phyloP scores from a whole-genome alignment of 177 flowering plant genomes.

The Tripterygium wilfordii region DNA sequence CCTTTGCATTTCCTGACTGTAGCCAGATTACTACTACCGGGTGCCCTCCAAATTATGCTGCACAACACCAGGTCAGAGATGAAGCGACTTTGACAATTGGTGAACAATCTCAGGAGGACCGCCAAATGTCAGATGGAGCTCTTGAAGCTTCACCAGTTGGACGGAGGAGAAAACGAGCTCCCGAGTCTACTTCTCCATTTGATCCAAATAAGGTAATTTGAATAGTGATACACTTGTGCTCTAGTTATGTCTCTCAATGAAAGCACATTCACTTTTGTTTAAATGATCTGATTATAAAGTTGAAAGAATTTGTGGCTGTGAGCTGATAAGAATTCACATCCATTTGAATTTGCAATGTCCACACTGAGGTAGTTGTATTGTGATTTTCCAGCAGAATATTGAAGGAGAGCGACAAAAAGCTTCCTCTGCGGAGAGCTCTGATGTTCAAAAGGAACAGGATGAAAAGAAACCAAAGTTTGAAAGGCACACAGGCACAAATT shows the following conservation, averaged over 20 bases:
- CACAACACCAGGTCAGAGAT: constrained; percentile 21
- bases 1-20: constrained; percentile 38
- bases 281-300: constrained; percentile 2
- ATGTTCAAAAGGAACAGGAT: constrained; percentile 38
- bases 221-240: neutral
- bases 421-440: constrained; percentile 32
- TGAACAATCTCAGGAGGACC: constrained; percentile 28
- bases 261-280: no score
- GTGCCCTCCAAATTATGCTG: constrained; percentile 24
- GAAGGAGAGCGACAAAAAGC: constrained; percentile 41
- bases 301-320: constrained; percentile 9
- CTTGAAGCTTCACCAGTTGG: constrained; percentile 35
- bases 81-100: constrained; percentile 21
- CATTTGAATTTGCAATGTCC: no score
- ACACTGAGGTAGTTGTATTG: no score
- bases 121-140: constrained; percentile 28
- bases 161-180: constrained; percentile 56
- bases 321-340: no score
- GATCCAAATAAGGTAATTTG: constrained; percentile 40
- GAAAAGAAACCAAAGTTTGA: constrained; percentile 48
- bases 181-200: constrained; percentile 32
- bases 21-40: constrained; percentile 23
- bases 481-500: constrained; percentile 27
- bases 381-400: constrained; percentile 39
- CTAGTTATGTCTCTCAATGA: no score